These are phyloP conservation scores for Obelidium mucronatum DNA, from an alignment of 192 early-diverging fungal species.

Conservation along the genomic window DNA sequence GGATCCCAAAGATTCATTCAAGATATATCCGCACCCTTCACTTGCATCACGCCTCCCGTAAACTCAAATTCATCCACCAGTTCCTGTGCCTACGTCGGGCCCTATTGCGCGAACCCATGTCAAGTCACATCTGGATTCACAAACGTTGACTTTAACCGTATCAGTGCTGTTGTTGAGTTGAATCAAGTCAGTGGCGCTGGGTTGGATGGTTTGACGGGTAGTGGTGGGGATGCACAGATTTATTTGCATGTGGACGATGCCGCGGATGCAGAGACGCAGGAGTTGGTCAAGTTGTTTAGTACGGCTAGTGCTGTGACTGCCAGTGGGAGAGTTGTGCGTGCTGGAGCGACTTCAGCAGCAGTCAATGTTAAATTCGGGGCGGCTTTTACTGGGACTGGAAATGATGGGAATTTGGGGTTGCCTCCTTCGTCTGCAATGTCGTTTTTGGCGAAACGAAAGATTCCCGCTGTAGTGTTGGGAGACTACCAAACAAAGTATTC, in stretches of 20 bases:
- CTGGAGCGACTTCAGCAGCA: slow-evolving; percentile 1
- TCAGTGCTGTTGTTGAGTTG: slow-evolving; percentile 77
- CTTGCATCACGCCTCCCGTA: slow-evolving; percentile 47
- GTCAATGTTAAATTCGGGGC: slow-evolving; percentile 41
- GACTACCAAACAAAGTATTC: slow-evolving; percentile 65
- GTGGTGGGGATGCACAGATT: slow-evolving; percentile 13
- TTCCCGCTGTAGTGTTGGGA: slow-evolving; percentile 70
- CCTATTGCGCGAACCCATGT: slow-evolving; percentile 72
- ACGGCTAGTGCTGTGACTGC: background rate
- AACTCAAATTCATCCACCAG: slow-evolving; percentile 38
- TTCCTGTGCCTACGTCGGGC: slow-evolving; percentile 39
- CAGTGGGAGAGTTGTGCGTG: background rate
- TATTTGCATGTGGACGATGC: slow-evolving; percentile 56
- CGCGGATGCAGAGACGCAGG: slow-evolving; percentile 35
- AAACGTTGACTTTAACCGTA: slow-evolving; percentile 68
- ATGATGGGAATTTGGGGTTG: slow-evolving; percentile 58
- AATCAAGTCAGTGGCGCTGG: slow-evolving; percentile 58
- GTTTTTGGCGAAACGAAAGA: slow-evolving; percentile 68
- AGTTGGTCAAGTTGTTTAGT: slow-evolving; percentile 35
- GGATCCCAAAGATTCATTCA: slow-evolving; percentile 86
- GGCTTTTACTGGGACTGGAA: slow-evolving; percentile 47
- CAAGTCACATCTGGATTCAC: slow-evolving; percentile 66
- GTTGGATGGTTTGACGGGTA: background rate
- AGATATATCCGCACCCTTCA: slow-evolving; percentile 65
- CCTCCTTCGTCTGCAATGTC: slow-evolving; percentile 79